Base-by-base conservation (phyloP, 768 basidiomycete species). In the Leucocoprinus birnbaumii region DNA sequence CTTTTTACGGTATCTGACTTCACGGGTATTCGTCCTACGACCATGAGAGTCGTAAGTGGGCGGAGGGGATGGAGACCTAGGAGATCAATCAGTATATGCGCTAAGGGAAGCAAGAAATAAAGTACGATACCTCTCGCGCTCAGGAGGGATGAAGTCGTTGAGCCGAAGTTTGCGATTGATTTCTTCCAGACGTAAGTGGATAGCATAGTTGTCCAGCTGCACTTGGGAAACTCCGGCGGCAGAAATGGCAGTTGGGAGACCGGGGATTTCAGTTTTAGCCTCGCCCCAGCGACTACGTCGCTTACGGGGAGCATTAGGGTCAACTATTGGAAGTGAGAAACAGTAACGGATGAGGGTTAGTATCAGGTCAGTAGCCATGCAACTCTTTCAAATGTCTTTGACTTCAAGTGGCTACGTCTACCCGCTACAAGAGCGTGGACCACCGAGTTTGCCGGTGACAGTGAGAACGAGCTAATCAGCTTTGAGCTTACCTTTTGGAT, bases 211-310 rank as follows among this genome's bases (percentile, higher is more conserved):
- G 73, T 98, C 96, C 51, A 99, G 86, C 70, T 98, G 95, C 50
- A 88, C 86, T 67, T 94, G 93, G 21, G 94, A 94, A 50, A 99
- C 94, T 58, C 96, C 94, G 44, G 89, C 86, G 42, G 91, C 89
- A 61, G 87, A 89, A 60, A 99, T 95, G 44, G 94, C 94, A 42
- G 94, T 96, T 4, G 97, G 97, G 51, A 98, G 72, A 53, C 94
- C 95, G 53, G 94, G 91, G 48, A 94, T 88, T 62, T 95, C 89
- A 48, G 87, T 83, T 70, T 91, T 91, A 57, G 85, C 90, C 63
- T 97, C 96, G 61, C 97, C 97, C 95, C 95, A 99, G 55, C 97
- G 90, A 65, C 94, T 97, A 62, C 93, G 89, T 59, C 96, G 85
- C 76, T 98, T 98, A 60, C 95, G 87, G 62, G 94, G 86, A 61